A percentile compares a stretch with the other conserved stretches of the same genome.
Evolutionary conservation across 78 protist species (phyloP).

Genomic region (Fonticula alba): DNA sequence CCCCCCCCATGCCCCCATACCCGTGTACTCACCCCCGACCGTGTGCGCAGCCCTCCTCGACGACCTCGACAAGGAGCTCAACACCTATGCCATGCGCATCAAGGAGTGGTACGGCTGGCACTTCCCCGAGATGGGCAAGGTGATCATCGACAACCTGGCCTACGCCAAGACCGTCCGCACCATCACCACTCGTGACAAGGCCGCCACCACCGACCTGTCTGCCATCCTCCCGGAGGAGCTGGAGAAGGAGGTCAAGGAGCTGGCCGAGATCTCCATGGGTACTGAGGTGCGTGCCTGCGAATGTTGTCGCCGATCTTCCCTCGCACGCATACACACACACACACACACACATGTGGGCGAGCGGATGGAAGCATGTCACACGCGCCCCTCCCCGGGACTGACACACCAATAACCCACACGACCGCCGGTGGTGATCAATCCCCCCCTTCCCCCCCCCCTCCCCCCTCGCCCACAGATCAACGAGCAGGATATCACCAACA

Average conservation of each 20-base stretch:
- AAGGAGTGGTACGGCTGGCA: conserved; percentile 97
- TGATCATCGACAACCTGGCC: conserved; percentile 62
- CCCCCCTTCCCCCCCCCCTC: too few relatives aligned
- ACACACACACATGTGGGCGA: too few relatives aligned
- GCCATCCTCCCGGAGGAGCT: conserved; percentile 33
- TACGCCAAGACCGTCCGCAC: conserved; percentile 42
- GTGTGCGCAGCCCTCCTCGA: conserved; percentile 84
- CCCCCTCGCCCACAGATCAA: too few relatives aligned
- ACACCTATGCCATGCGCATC: conserved; percentile 84
- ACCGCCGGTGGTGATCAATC: too few relatives aligned
- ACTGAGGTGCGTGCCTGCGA: too few relatives aligned
- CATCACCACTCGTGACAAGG: conserved; percentile 7
- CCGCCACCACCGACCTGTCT: conserved; percentile 20
- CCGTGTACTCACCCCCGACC: too few relatives aligned
- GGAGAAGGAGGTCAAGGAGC: conserved; percentile 44
- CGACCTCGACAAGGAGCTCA: conserved; percentile 92
- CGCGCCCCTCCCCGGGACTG: too few relatives aligned
- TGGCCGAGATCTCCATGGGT: conserved; percentile 74
- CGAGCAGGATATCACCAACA: conserved; percentile 53
- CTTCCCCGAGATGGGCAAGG: conserved; percentile 93
- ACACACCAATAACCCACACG: too few relatives aligned
- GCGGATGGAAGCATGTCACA: too few relatives aligned
- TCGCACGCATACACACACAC: too few relatives aligned
- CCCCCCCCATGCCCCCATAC: too few relatives aligned
- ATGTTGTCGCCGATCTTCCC: too few relatives aligned